Base-by-base conservation (phyloP, 1,284 basidiomycete species). In the Trichosporon faecale region DNA sequence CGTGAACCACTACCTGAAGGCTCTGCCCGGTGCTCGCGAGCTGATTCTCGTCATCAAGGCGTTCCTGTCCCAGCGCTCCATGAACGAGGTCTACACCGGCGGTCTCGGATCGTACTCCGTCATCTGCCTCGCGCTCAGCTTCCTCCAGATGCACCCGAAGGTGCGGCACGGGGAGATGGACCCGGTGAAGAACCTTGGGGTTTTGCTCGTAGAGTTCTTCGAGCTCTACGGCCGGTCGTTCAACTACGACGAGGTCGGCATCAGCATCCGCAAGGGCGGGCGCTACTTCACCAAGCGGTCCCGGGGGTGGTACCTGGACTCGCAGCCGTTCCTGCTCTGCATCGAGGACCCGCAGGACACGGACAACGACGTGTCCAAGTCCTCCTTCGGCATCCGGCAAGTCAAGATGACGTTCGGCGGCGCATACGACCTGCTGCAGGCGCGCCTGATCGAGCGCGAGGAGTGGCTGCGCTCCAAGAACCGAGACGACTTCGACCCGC, bases 11-110 rank as follows among this genome's bases (percentile, higher is more conserved):
- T 95, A 95, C 80, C 85, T 97, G 31, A 84, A 86, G 60, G 86
- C 91, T 66, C 86, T 94, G 78, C 89, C 89, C 33, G 93, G 92
- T 0, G 84, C 96, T 12, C 89, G 91, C 31, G 88, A 88, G 70
- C 88, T 98, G 40, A 90, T 95, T 29, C 85, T 98, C 78, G 88
- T 96, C 72, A 89, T 92, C 77, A 98, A 98, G 84, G 88, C 91
- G 6, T 96, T 98, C 81, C 86, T 99, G 68, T 96, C 97, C 81
- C 86, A 98, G 69, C 86, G 96, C 46, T 90, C 89, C 29, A 93
- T 98, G 93, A 98, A 98, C 81, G 96, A 99, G 83, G 96, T 98
- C 14, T 98, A 91, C 82, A 93, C 91, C 0, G 96, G 97, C 11
- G 96, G 97, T 0, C 83, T 99, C 18, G 95, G 96, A 9, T 94